These are phyloP conservation scores for Kernera saxatilis DNA, from an alignment of 345 rosid species.

Conservation along the genomic window DNA sequence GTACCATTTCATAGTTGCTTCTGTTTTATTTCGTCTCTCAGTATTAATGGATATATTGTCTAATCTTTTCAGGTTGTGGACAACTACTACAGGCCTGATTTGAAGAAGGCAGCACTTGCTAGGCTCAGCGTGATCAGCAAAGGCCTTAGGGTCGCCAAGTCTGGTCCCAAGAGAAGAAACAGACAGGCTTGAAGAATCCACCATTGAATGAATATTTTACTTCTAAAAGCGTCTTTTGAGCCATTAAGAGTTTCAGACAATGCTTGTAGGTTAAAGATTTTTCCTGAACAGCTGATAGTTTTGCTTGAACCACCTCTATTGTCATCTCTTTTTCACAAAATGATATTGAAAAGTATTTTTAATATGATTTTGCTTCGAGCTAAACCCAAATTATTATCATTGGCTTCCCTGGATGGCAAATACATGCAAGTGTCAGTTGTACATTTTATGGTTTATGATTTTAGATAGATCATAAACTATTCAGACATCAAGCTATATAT, in stretches of 20 bases:
- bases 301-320: background rate
- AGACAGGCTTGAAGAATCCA: constrained; percentile 38
- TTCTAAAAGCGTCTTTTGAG: background rate
- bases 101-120: constrained; percentile 69
- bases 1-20: background rate
- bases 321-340: background rate
- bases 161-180: constrained; percentile 64
- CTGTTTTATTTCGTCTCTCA: background rate
- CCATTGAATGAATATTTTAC: background rate
- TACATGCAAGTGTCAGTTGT: background rate
- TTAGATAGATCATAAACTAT: background rate
- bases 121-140: constrained; percentile 58
- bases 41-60: background rate
- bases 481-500: background rate
- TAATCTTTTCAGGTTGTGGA: constrained; percentile 45
- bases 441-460: background rate
- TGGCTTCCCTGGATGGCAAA: background rate
- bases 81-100: constrained; percentile 66
- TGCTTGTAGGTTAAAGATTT: constrained; percentile 17
- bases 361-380: background rate
- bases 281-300: constrained; percentile 19
- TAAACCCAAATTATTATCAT: background rate
- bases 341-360: background rate
- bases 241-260: background rate
- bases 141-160: constrained; percentile 61